phyloP scores from a whole-genome alignment of 768 basidiomycete genomes.

The Steccherinum ochraceum region DNA sequence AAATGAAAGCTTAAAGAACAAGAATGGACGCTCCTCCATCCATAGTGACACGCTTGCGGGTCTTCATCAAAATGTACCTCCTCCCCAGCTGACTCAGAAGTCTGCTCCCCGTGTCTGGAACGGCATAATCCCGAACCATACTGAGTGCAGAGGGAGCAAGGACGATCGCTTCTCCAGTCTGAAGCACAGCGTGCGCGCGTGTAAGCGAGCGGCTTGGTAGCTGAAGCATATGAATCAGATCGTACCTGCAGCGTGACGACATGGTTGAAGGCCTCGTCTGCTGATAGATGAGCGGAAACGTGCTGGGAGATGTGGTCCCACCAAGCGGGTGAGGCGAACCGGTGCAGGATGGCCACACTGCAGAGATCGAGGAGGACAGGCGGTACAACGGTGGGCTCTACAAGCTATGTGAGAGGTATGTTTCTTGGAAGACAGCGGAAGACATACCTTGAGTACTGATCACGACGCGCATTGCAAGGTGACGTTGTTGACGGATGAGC shows the following conservation, averaged over 20 bases:
- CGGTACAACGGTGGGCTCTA: slow-evolving; percentile 72
- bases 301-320: slow-evolving; percentile 64
- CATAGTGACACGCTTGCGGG: slow-evolving; percentile 50
- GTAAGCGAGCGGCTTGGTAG: not conserved
- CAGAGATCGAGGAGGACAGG: slow-evolving; percentile 63
- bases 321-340: slow-evolving; percentile 74
- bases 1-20: slow-evolving; percentile 6
- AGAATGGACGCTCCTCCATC: slow-evolving; percentile 64
- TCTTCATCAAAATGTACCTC: slow-evolving; percentile 54
- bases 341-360: slow-evolving; percentile 55
- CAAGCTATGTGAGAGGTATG: not conserved
- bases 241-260: slow-evolving; percentile 60
- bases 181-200: too few relatives aligned
- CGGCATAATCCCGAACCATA: not conserved
- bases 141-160: slow-evolving; percentile 51
- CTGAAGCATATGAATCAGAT: not conserved
- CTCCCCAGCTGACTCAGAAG: slow-evolving; percentile 37
- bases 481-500: slow-evolving; percentile 64
- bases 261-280: slow-evolving; percentile 54
- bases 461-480: slow-evolving; percentile 64
- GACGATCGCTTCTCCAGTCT: slow-evolving; percentile 74
- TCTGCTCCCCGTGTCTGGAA: not conserved
- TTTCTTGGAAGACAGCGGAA: not conserved
- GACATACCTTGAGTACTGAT: slow-evolving; percentile 65
- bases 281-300: slow-evolving; percentile 57